Percentiles rank a stretch among this genome's conserved stretches.
These are phyloP conservation scores for Alternaria sp. DNA, from an alignment of 2,329 filamentous ascomycete genomes.

Conservation along the genomic window DNA sequence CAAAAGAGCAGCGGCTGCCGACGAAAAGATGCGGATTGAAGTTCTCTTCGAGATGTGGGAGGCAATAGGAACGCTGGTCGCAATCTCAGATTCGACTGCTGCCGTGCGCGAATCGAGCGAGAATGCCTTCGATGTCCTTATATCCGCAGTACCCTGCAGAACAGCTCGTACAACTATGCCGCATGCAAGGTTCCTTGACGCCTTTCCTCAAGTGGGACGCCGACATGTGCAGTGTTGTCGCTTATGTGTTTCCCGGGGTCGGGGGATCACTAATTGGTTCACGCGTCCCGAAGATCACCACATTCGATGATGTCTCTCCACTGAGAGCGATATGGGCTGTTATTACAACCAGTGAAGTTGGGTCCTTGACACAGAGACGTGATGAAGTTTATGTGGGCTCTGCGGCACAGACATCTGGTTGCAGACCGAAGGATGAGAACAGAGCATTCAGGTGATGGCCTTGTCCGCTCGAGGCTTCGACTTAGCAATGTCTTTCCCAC, in stretches of 20 bases:
- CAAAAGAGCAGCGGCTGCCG: not conserved
- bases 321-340: not conserved
- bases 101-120: not conserved
- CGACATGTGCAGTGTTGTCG: not conserved
- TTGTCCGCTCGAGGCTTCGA: not conserved
- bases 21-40: not conserved
- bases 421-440: not conserved
- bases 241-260: not conserved
- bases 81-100: not conserved
- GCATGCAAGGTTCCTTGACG: not conserved
- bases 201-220: not conserved
- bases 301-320: not conserved
- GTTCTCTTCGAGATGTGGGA: not conserved
- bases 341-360: not conserved
- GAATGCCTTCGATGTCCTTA: not conserved
- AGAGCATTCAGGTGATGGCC: not conserved
- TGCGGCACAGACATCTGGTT: not conserved
- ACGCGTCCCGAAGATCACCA: slow-evolving; percentile 5
- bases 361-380: not conserved
- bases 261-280: not conserved
- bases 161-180: not conserved
- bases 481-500: no score
- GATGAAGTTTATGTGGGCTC: not conserved
- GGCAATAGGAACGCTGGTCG: not conserved
- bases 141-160: not conserved